Percentiles rank a stretch among this genome's conserved stretches.
Conservation (phyloP, 2,329 filamentous ascomycete species). For the Apiospora arundinis region DNA sequence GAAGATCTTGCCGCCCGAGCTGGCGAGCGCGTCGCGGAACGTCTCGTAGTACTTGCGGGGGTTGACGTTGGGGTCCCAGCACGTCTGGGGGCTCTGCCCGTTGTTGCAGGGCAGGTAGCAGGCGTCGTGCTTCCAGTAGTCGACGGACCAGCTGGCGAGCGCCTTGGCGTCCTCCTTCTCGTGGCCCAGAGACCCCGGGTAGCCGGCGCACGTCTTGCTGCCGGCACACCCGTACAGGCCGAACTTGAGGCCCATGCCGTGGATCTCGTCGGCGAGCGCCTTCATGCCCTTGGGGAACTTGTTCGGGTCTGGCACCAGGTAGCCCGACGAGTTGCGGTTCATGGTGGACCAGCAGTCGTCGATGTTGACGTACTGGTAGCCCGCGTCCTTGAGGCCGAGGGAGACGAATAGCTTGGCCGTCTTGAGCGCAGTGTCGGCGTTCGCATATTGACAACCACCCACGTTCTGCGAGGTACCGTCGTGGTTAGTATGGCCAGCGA, state of each 20-base stretch:
- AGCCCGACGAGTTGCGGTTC: slow-evolving; percentile 8
- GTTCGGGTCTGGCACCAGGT: slow-evolving; percentile 12
- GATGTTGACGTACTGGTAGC: slow-evolving; percentile 30
- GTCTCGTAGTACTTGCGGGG: slow-evolving; percentile 31
- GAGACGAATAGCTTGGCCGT: slow-evolving; percentile 17
- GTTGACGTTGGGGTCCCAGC: slow-evolving; percentile 20
- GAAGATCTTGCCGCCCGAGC: slow-evolving; percentile 40
- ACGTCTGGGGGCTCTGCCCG: slow-evolving; percentile 35
- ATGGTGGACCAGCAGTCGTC: slow-evolving; percentile 30
- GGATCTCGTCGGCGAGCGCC: slow-evolving; percentile 43
- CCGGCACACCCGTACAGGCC: slow-evolving; percentile 51
- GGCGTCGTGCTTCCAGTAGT: slow-evolving; percentile 47
- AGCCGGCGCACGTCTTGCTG: slow-evolving; percentile 56
- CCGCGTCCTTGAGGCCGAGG: slow-evolving; percentile 26
- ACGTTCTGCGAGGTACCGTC: background rate
- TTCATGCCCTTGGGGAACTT: slow-evolving; percentile 48
- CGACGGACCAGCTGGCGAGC: slow-evolving; percentile 54
- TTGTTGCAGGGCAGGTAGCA: slow-evolving; percentile 44
- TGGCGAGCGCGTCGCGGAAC: slow-evolving; percentile 44
- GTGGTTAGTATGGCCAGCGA: background rate
- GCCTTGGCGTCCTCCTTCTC: slow-evolving; percentile 59
- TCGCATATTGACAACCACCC: slow-evolving; percentile 8
- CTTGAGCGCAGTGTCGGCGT: slow-evolving; percentile 20
- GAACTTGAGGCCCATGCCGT: slow-evolving; percentile 45
- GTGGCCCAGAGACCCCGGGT: slow-evolving; percentile 56